These are phyloP conservation scores for Metarhizium brunneum DNA, from an alignment of 2,329 filamentous ascomycete genomes.

Conservation along the genomic window DNA sequence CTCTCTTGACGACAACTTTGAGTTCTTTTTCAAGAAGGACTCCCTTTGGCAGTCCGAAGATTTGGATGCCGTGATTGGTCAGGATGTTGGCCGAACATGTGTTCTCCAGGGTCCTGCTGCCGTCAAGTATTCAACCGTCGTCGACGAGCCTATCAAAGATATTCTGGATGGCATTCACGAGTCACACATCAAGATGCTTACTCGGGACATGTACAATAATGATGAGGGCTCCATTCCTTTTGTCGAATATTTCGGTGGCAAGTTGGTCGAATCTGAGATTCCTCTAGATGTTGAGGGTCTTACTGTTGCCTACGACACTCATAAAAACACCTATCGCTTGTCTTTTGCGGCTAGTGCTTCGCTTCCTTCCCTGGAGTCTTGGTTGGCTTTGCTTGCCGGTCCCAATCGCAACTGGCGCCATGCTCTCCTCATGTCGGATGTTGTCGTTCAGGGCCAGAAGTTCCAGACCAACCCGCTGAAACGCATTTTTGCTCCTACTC, in stretches of 20 bases:
- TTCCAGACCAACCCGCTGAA: slow-evolving; percentile 96
- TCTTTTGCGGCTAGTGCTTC: slow-evolving; percentile 64
- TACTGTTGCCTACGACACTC: slow-evolving; percentile 65
- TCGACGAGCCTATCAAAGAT: slow-evolving; percentile 91
- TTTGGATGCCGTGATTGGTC: slow-evolving; percentile 85
- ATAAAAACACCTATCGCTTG: slow-evolving; percentile 78
- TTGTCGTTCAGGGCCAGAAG: slow-evolving; percentile 89
- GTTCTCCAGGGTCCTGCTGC: slow-evolving; percentile 94
- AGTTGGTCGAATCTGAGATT: slow-evolving; percentile 61
- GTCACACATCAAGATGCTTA: slow-evolving; percentile 72
- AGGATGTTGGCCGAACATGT: slow-evolving; percentile 92
- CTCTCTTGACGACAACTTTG: slow-evolving; percentile 90
- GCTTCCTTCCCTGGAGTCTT: slow-evolving; percentile 71
- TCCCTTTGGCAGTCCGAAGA: slow-evolving; percentile 99
- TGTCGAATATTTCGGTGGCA: slow-evolving; percentile 93
- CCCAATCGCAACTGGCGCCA: slow-evolving; percentile 85
- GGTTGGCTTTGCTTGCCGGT: slow-evolving; percentile 83
- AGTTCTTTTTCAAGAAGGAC: slow-evolving; percentile 99
- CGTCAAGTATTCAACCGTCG: slow-evolving; percentile 76
- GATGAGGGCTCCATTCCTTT: slow-evolving; percentile 68
- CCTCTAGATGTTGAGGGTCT: slow-evolving; percentile 78
- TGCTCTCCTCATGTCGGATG: slow-evolving; percentile 86
- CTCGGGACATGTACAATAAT: slow-evolving; percentile 69
- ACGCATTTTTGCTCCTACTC: slow-evolving; percentile 78
- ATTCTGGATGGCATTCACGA: slow-evolving; percentile 89